Conservation (phyloP, 768 basidiomycete genomes). For the Lactarius hengduanensis region DNA sequence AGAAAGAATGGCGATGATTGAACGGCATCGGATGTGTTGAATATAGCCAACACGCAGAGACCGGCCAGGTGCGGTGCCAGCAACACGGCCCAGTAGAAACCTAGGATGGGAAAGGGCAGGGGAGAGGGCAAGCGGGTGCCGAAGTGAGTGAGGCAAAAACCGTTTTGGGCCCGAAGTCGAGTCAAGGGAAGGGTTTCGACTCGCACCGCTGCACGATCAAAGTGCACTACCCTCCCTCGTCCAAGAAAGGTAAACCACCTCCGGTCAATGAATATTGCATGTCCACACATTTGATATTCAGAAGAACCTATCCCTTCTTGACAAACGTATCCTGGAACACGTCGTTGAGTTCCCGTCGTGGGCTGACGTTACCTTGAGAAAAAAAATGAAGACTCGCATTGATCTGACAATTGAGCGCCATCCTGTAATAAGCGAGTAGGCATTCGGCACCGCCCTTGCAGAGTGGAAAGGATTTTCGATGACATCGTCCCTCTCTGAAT, state of each 20-base stretch:
- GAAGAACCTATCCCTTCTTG: slow-evolving; percentile 17
- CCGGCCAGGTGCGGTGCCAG: slow-evolving; percentile 21
- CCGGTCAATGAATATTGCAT: slow-evolving; percentile 12
- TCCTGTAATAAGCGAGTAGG: not conserved
- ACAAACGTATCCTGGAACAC: slow-evolving; percentile 1
- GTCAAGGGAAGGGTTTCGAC: slow-evolving; percentile 23
- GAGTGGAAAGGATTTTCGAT: slow-evolving; percentile 17
- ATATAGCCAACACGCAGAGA: slow-evolving; percentile 21
- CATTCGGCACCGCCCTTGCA: slow-evolving; percentile 11
- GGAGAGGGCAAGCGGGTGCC: slow-evolving; percentile 20
- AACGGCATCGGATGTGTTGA: slow-evolving; percentile 27
- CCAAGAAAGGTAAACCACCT: slow-evolving; percentile 21
- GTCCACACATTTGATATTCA: slow-evolving; percentile 20
- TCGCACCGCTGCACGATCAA: slow-evolving; percentile 19
- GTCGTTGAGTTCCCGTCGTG: slow-evolving; percentile 5
- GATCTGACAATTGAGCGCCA: slow-evolving; percentile 20
- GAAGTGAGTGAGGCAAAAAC: slow-evolving; percentile 19
- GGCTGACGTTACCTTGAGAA: slow-evolving; percentile 13
- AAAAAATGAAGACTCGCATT: slow-evolving; percentile 15
- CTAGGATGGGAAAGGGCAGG: slow-evolving; percentile 14
- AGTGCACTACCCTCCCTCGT: slow-evolving; percentile 3
- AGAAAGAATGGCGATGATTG: slow-evolving; percentile 21
- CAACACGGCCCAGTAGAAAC: slow-evolving; percentile 18
- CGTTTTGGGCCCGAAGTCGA: slow-evolving; percentile 24
- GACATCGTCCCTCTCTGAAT: slow-evolving; percentile 5